Evolutionary conservation across 805 yeast species (phyloP).

Genomic region (Metschnikowia reukaufii): DNA sequence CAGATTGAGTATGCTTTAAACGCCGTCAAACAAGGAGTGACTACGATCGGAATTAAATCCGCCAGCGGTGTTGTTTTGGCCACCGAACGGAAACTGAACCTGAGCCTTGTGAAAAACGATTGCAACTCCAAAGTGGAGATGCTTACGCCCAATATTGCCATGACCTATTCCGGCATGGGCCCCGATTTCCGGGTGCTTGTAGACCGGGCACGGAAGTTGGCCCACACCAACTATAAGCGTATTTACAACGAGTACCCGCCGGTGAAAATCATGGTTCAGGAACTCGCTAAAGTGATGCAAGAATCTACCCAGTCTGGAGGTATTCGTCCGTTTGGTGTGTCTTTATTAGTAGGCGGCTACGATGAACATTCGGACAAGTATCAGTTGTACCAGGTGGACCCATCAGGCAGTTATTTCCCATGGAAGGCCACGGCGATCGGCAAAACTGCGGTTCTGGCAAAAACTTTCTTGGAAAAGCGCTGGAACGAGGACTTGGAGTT

Average conservation of each 20-base stretch:
- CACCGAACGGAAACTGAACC: conserved; percentile 87
- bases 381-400: conserved; percentile 94
- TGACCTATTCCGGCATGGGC: conserved; percentile 98
- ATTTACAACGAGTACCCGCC: conserved; percentile 97
- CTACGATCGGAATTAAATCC: conserved; percentile 90
- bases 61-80: conserved; percentile 96
- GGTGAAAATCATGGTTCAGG: conserved; percentile 88
- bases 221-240: conserved; percentile 91
- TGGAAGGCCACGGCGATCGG: conserved; percentile 99
- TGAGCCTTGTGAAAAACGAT: conserved; percentile 73
- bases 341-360: conserved; percentile 89
- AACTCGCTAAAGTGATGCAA: conserved; percentile 94
- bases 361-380: conserved; percentile 70
- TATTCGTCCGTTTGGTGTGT: conserved; percentile 98
- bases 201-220: conserved; percentile 89
- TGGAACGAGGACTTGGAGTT: conserved; percentile 97
- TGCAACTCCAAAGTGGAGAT: conserved; percentile 74
- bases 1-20: conserved; percentile 97
- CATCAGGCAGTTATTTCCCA: conserved; percentile 96
- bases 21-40: conserved; percentile 97
- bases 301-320: conserved; percentile 99
- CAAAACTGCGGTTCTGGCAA: conserved; percentile 92
- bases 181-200: conserved; percentile 95
- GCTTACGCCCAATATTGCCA: conserved; percentile 93
- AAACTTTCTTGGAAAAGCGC: conserved; percentile 94